A percentile compares a stretch with the other conserved stretches of the same genome.
These are phyloP conservation scores for Melanopsichium pennsylvanicum DNA, from an alignment of 1,284 basidiomycete species.

Conservation along the genomic window DNA sequence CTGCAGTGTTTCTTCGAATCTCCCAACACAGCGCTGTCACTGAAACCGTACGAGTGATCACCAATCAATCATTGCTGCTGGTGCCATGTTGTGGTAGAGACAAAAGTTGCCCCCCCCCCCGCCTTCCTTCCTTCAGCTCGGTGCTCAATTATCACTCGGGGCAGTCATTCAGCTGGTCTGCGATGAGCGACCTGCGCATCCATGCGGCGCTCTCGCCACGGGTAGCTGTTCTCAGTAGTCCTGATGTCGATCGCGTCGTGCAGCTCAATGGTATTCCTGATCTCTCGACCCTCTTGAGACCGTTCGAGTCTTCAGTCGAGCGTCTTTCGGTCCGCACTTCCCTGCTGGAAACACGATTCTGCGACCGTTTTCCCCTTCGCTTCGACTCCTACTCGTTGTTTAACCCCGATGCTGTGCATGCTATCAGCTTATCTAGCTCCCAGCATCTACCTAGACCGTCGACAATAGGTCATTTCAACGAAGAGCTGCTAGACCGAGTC, in stretches of 20 bases:
- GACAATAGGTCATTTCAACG: constrained; percentile 9
- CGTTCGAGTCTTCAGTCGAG: constrained; percentile 52
- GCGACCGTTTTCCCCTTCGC: constrained; percentile 54
- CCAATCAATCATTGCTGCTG: too few relatives aligned
- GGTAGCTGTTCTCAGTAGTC: constrained; percentile 55
- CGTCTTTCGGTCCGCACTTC: constrained; percentile 58
- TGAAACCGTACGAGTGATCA: too few relatives aligned
- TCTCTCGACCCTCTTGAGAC: constrained; percentile 54
- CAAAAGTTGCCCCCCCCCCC: background rate
- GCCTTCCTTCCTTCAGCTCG: background rate
- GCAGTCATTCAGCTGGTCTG: too few relatives aligned
- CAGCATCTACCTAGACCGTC: constrained; percentile 17
- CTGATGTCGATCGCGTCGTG: constrained; percentile 49
- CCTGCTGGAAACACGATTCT: constrained; percentile 54
- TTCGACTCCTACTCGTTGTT: constrained; percentile 56
- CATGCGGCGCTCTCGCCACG: constrained; percentile 58
- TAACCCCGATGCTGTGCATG: constrained; percentile 14
- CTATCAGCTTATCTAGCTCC: constrained; percentile 4
- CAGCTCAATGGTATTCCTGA: constrained; percentile 48
- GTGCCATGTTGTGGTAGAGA: background rate
- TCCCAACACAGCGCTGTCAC: too few relatives aligned
- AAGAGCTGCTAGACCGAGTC: constrained; percentile 44
- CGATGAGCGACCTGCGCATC: constrained; percentile 44
- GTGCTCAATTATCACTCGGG: too few relatives aligned
- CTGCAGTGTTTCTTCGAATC: too few relatives aligned